Conservation (phyloP, 108 stramenopile genomes). For the Cyclotella kingstonii region DNA sequence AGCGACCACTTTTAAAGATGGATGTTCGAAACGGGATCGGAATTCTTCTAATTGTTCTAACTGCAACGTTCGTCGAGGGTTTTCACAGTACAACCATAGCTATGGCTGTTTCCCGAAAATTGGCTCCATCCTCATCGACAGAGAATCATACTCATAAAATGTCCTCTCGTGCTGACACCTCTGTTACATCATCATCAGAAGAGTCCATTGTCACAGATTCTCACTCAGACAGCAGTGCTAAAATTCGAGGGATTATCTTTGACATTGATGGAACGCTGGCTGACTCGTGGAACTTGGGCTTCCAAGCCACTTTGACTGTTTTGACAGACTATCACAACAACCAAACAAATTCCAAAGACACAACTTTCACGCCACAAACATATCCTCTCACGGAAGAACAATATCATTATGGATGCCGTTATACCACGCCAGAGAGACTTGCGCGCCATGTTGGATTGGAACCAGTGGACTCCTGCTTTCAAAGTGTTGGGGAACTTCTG, state of each 20-base stretch:
- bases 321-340: slow-evolving; percentile 58
- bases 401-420: slow-evolving; percentile 72
- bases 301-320: slow-evolving; percentile 71
- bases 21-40: neutral
- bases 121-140: neutral
- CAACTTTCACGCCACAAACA: slow-evolving; percentile 21
- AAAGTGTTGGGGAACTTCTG: slow-evolving; percentile 51
- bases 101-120: neutral
- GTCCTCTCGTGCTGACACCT: neutral
- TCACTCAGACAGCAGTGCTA: neutral
- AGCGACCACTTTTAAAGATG: neutral
- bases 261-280: slow-evolving; percentile 87
- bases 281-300: slow-evolving; percentile 83
- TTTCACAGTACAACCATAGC: neutral
- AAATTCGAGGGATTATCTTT: slow-evolving; percentile 62
- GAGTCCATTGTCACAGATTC: neutral
- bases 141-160: neutral
- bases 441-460: slow-evolving; percentile 79
- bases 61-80: neutral
- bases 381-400: slow-evolving; percentile 51
- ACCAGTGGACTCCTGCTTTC: slow-evolving; percentile 56
- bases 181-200: slow-evolving; percentile 1
- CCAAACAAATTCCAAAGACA: slow-evolving; percentile 14
- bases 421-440: slow-evolving; percentile 76
- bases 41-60: neutral